Evolutionary conservation across 2,329 filamentous ascomycete species (phyloP).

Genomic region (Reticulascus tulasneorum): DNA sequence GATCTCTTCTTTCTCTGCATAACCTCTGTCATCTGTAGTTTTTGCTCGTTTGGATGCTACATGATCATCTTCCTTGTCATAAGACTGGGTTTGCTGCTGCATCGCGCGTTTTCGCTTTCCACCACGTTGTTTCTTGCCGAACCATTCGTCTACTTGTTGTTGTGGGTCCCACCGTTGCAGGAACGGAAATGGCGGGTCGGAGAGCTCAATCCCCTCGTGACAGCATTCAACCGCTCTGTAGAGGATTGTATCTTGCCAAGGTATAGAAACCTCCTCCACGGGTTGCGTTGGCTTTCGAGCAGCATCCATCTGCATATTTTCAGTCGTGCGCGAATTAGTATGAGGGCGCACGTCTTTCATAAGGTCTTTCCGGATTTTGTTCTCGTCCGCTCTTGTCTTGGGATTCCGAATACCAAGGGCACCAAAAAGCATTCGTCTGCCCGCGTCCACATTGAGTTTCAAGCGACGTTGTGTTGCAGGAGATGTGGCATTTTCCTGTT

Average conservation of each 20-base stretch:
- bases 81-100: conserved; percentile 35
- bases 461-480: conserved; percentile 23
- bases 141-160: conserved; percentile 46
- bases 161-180: conserved; percentile 83
- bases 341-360: conserved; percentile 47
- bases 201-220: conserved; percentile 63
- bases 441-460: conserved; percentile 51
- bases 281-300: conserved; percentile 5
- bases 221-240: conserved; percentile 82
- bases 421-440: conserved; percentile 66
- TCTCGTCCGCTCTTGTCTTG: conserved; percentile 65
- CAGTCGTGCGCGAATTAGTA: conserved; percentile 14
- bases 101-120: conserved; percentile 47
- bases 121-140: conserved; percentile 30
- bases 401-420: conserved; percentile 67
- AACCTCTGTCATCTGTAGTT: too few species aligned
- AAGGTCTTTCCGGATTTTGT: conserved; percentile 55
- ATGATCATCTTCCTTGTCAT: conserved; percentile 27
- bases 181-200: conserved; percentile 83
- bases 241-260: conserved; percentile 71
- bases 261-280: conserved; percentile 46
- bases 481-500: conserved; percentile 5
- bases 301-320: conserved; percentile 10
- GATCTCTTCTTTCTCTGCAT: conserved; percentile 36
- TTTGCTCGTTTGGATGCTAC: too few species aligned